These are phyloP conservation scores for Botryococcus braunii DNA, from an alignment of 163 green algal genomes.

Conservation along the genomic window DNA sequence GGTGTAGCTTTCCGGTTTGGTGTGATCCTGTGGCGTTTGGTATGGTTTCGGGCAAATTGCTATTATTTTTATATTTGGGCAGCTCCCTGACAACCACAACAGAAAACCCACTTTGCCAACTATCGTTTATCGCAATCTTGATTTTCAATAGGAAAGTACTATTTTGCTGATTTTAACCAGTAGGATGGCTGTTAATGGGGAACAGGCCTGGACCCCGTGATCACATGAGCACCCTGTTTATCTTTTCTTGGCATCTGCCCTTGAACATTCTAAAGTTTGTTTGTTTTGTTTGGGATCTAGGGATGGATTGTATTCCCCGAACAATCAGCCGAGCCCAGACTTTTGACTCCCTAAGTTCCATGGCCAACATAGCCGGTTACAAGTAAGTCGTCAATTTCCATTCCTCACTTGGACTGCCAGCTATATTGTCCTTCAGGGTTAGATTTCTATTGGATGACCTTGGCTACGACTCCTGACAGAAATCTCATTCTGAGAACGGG, in stretches of 20 bases:
- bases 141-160: neutral
- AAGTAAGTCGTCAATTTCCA: too few species aligned
- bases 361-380: conserved; percentile 90
- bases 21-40: too few species aligned
- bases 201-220: neutral
- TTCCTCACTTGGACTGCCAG: too few species aligned
- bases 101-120: too few species aligned
- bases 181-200: neutral
- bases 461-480: too few species aligned
- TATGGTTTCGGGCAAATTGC: too few species aligned
- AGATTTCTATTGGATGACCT: too few species aligned
- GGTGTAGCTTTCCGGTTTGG: neutral
- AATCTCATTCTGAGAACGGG: too few species aligned
- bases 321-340: conserved; percentile 73
- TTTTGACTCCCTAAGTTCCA: conserved; percentile 83
- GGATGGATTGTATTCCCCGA: conserved; percentile 87
- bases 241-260: neutral
- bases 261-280: neutral
- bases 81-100: too few species aligned
- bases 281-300: conserved; percentile 20
- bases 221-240: neutral
- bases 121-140: too few species aligned
- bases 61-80: too few species aligned
- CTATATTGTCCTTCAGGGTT: too few species aligned
- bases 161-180: neutral